phyloP scores from a whole-genome alignment of 2,329 filamentous ascomycete species.

The Microdochium trichocladiopsis region DNA sequence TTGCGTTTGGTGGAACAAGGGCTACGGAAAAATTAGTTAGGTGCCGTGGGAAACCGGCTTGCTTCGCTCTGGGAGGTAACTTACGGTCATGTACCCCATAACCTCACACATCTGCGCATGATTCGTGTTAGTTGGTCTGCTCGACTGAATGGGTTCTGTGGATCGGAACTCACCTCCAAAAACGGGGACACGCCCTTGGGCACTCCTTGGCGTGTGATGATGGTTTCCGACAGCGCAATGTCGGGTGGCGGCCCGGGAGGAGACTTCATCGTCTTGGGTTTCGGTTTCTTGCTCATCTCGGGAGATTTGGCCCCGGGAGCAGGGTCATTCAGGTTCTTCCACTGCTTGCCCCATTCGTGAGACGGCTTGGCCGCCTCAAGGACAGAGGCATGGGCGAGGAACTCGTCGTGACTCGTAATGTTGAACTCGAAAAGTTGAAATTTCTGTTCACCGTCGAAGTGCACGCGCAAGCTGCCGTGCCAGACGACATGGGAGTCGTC shows the following conservation, averaged over 20 bases:
- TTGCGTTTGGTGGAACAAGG: conserved; percentile 53
- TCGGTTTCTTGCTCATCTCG: conserved; percentile 62
- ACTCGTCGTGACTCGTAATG: conserved; percentile 73
- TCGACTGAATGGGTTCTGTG: background rate
- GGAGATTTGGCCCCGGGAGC: conserved; percentile 52
- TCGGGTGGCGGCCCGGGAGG: conserved; percentile 53
- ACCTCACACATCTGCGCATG: conserved; percentile 51
- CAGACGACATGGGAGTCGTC: conserved; percentile 74
- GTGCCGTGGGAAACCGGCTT: background rate
- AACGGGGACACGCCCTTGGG: conserved; percentile 57
- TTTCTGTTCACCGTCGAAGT: conserved; percentile 72
- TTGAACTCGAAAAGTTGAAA: conserved; percentile 82
- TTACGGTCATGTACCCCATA: conserved; percentile 55
- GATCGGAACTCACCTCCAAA: conserved; percentile 45
- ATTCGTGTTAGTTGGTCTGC: background rate
- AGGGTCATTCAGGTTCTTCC: conserved; percentile 45
- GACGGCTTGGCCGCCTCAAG: conserved; percentile 54
- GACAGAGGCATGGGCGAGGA: conserved; percentile 62
- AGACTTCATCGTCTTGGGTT: conserved; percentile 51
- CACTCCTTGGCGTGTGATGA: conserved; percentile 50
- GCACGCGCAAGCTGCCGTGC: conserved; percentile 67
- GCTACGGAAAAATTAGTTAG: conserved; percentile 17
- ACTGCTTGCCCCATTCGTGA: conserved; percentile 60
- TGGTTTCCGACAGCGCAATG: conserved; percentile 51
- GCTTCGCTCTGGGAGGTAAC: conserved; percentile 3